Evolutionary conservation across 1,139 yeast species (phyloP).

Genomic region (Saccharomyces pastorianus): DNA sequence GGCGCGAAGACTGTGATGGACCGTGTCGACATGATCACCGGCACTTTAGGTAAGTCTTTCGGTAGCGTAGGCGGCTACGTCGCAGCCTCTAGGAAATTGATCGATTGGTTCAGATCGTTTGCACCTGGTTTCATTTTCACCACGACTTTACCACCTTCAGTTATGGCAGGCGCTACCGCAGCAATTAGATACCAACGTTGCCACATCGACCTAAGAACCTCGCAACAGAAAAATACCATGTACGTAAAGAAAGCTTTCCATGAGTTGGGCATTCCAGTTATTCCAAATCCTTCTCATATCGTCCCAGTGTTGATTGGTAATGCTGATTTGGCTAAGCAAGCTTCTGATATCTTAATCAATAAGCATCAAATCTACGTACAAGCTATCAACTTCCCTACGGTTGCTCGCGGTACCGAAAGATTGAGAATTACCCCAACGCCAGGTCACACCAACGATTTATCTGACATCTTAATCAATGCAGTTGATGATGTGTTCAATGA

Average conservation of each 20-base stretch:
- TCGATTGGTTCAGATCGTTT: conserved; percentile 93
- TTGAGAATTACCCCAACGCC: conserved; percentile 97
- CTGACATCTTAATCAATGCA: conserved; percentile 69
- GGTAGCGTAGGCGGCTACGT: conserved; percentile 97
- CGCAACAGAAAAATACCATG: conserved; percentile 78
- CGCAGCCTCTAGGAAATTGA: conserved; percentile 74
- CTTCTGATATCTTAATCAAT: conserved; percentile 79
- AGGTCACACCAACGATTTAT: conserved; percentile 73
- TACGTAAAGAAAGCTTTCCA: conserved; percentile 71
- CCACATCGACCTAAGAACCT: conserved; percentile 67
- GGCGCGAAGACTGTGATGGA: conserved; percentile 56
- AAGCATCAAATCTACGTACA: conserved; percentile 89
- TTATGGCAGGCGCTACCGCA: conserved; percentile 89
- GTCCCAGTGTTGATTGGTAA: conserved; percentile 93
- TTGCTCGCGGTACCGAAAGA: conserved; percentile 91
- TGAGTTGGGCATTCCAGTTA: conserved; percentile 79
- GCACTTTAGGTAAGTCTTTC: conserved; percentile 93
- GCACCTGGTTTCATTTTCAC: conserved; percentile 98
- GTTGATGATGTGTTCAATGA: conserved; percentile 74
- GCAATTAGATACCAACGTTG: conserved; percentile 81
- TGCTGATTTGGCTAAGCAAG: conserved; percentile 84
- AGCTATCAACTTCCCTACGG: conserved; percentile 97
- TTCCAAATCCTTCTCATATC: conserved; percentile 95
- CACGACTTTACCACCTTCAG: conserved; percentile 92
- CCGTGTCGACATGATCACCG: conserved; percentile 91